Evolutionary conservation across 1,284 basidiomycete genomes (phyloP).

Genomic region (Termitomyces sp.): DNA sequence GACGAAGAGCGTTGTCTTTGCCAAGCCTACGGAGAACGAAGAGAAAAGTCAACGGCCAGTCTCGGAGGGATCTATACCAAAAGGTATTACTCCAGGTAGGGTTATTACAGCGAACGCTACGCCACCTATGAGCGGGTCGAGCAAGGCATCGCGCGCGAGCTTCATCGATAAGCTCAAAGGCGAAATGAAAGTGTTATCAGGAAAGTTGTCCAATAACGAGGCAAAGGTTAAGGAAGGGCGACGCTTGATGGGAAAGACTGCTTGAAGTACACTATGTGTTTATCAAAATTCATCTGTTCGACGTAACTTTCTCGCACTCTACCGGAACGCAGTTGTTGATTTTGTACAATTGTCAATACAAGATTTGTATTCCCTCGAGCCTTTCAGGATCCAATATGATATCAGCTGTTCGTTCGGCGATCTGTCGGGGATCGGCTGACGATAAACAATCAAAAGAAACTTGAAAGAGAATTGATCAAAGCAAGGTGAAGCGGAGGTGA

Average conservation of each 20-base stretch:
- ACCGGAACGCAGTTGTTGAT: background rate
- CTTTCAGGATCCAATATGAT: too few species aligned
- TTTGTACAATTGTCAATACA: too few species aligned
- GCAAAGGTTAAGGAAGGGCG: slow-evolving; percentile 46
- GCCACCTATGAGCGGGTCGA: background rate
- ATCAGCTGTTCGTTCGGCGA: too few species aligned
- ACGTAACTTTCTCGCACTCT: background rate
- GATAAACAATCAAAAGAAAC: too few species aligned
- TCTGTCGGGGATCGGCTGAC: too few species aligned
- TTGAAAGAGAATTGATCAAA: too few species aligned
- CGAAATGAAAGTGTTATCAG: slow-evolving; percentile 47
- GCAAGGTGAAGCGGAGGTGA: too few species aligned
- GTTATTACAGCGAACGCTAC: background rate
- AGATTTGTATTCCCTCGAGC: too few species aligned
- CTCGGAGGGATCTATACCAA: slow-evolving; percentile 2
- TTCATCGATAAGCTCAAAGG: slow-evolving; percentile 52
- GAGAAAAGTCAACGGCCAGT: background rate
- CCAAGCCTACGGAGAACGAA: background rate
- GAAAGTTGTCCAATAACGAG: slow-evolving; percentile 44
- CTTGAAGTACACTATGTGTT: background rate
- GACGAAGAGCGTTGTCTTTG: background rate
- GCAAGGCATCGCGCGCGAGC: slow-evolving; percentile 8
- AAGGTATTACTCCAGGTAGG: background rate
- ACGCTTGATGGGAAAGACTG: slow-evolving; percentile 28
- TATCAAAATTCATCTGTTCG: background rate